Conservation (phyloP, 2,329 filamentous ascomycete genomes). For the Grosmannia clavigera region DNA sequence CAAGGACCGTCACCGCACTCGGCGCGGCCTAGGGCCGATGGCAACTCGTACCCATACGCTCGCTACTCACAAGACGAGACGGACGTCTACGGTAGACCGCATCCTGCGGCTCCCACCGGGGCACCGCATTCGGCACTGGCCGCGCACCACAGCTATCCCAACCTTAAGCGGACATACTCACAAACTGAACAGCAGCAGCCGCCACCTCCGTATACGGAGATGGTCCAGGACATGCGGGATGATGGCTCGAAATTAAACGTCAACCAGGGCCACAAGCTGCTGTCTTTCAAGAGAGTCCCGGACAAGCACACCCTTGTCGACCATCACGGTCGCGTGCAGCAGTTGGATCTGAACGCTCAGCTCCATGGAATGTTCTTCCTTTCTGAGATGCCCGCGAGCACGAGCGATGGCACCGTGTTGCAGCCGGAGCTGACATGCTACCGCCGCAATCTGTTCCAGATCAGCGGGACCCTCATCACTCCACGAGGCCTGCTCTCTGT, state of each 20-base stretch:
- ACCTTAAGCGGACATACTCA: conserved; percentile 45
- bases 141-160: conserved; percentile 40
- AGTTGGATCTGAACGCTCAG: conserved; percentile 56
- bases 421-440: conserved; percentile 90
- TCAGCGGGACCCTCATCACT: conserved; percentile 76
- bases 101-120: conserved; percentile 4
- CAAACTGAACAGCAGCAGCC: conserved; percentile 31
- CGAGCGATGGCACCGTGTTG: conserved; percentile 42
- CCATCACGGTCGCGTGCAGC: conserved; percentile 45
- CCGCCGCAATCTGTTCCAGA: conserved; percentile 88
- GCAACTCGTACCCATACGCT: conserved; percentile 37
- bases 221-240: conserved; percentile 47
- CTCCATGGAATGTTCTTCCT: conserved; percentile 85
- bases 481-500: conserved; percentile 69
- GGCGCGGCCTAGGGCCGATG: conserved; percentile 35
- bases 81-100: conserved; percentile 40
- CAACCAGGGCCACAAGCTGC: conserved; percentile 48
- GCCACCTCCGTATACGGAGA: conserved; percentile 41
- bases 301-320: conserved; percentile 51
- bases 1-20: conserved; percentile 30
- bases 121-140: conserved; percentile 27
- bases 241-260: conserved; percentile 44
- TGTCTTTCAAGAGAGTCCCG: conserved; percentile 43
- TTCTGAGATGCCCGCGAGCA: conserved; percentile 61
- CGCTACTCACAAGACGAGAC: conserved; percentile 43